Evolutionary conservation across 768 basidiomycete genomes (phyloP), one percentile per base, ranked within the genome.

Genomic region (Termitomyces bulborhizus): DNA sequence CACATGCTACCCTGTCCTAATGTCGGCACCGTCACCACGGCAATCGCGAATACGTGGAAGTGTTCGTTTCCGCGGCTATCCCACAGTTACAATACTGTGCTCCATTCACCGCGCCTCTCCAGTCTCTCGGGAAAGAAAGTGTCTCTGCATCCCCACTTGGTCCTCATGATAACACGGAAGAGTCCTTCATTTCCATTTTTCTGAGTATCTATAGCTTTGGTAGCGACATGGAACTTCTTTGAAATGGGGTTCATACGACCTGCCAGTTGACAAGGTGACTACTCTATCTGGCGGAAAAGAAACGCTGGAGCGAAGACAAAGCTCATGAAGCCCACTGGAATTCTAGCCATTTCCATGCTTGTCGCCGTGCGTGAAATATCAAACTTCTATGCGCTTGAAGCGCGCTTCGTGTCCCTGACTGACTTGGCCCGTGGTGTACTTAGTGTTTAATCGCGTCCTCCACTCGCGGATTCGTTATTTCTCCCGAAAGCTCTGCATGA

Each of bases 301-400:
- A 44, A 40, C 34, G 58, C 51, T n/a, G 58, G 55, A 41, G 34
- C 43, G 55, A 56, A 59, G 55, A 44, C 47, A 37, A 37, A 37
- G 36, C 15, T 37, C 15, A 37, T 26, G 44, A 53, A 53, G 54
- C 16, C 21, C 27, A 29, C 4, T 29, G 12, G 50, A 46, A 54
- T 56, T 51, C 24, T 18, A 40, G 2, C 48, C 40, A n/a, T 36
- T 60, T 53, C 56, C 50, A 57, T 60, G 44, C 45, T 36, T 57
- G 59, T 54, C 49, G 53, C 53, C 15, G 55, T 51, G 53, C 53
- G 57, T 60, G 57, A 57, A 57, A 46, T 41, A 60, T 60, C 59
- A 60, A 57, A 60, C 50, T 60, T 57, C 59, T 53, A 56, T 51
- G 18, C 21, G 34, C 40, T 51, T 24, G 27, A 27, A 24, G 18